Evolutionary conservation across 345 rosid genomes (phyloP), one percentile per base, ranked within the genome.

Genomic region (Ailanthus altissimus): DNA sequence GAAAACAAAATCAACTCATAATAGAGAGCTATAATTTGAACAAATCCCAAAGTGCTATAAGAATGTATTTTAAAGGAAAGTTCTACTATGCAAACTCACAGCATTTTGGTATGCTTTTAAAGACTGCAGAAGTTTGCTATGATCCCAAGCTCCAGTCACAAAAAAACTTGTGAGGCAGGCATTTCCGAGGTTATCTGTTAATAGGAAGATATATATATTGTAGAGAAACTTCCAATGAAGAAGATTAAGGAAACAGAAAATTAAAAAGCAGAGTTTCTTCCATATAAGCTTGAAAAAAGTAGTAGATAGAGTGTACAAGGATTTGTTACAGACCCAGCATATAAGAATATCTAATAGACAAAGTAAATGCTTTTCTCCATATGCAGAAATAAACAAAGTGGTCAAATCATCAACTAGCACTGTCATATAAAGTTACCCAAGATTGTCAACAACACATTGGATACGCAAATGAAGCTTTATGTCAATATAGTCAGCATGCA

Each of bases 31-130:
- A 28, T 69, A 18, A 66, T 47, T 56, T 67, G 71, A 59, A 70
- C 32, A 67, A 57, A 58, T 11, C 51, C 65, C 12, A n/a, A 32
- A 73, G 32, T 28, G 38, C 14, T 46, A 5, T 4, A n/a, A 40
- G 64, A 77, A 28, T 61, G 25, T 46, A 60, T 45, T 58, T 32
- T 8, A 70, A 57, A 51, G 26, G 42, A 58, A 67, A 46, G 23
- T 58, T 77, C 57, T 77, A 36, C 75, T 73, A 12, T 10, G 67
- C 49, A 62, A 38, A 75, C 93, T 88, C 80, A 91, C 95, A 79
- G 95, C 95, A 86, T 89, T 88, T 78, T 88, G 95, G 79, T 91
- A 91, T 10, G 95, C 90, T 83, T 91, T 91, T 76, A 88, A 79
- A 47, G 95, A 86, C 58, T 89, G 95, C 62, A 80, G 84, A 77